A percentile compares a stretch with the other conserved stretches of the same genome.
These are phyloP conservation scores for Cutaneotrichosporon sp. DNA, from an alignment of 1,284 basidiomycete species.

Conservation along the genomic window DNA sequence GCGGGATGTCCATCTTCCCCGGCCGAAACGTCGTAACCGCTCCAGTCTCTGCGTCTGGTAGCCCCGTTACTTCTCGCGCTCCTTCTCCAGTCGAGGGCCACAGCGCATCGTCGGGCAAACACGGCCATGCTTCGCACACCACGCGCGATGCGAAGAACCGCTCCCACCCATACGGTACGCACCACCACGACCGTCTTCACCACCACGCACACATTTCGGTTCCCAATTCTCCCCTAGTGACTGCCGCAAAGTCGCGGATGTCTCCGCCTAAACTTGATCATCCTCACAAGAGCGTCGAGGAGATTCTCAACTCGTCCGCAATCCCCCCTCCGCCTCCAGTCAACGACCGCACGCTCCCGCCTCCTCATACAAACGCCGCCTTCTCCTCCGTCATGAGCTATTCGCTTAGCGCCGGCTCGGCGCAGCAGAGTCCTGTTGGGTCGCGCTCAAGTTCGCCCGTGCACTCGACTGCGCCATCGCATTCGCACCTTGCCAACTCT, in stretches of 20 bases:
- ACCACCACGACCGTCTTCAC: constrained; percentile 8
- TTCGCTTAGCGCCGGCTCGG: constrained; percentile 41
- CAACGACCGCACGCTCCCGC: constrained; percentile 41
- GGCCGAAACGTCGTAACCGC: constrained; percentile 41
- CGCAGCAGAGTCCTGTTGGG: constrained; percentile 39
- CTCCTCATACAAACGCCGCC: constrained; percentile 31
- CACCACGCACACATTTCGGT: constrained; percentile 26
- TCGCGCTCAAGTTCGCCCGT: constrained; percentile 42
- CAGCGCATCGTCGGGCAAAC: constrained; percentile 45
- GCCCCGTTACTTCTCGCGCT: constrained; percentile 40
- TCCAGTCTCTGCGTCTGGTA: constrained; percentile 39
- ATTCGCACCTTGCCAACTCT: constrained; percentile 50
- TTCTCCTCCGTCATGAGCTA: constrained; percentile 36
- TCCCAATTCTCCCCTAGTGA: constrained; percentile 41
- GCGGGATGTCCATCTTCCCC: constrained; percentile 52
- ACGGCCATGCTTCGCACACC: constrained; percentile 43
- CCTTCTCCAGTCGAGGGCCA: constrained; percentile 39
- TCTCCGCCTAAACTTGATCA: constrained; percentile 36
- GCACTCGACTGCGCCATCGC: constrained; percentile 18
- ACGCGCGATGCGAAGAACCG: constrained; percentile 46
- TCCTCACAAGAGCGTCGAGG: constrained; percentile 44
- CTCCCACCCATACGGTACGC: constrained; percentile 41
- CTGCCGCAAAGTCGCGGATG: constrained; percentile 31
- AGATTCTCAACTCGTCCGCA: constrained; percentile 47
- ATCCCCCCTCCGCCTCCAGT: constrained; percentile 41